Evolutionary conservation across 257 asterid species (phyloP), one percentile per base, ranked within the genome.

Genomic region (Solanum medicagineum): DNA sequence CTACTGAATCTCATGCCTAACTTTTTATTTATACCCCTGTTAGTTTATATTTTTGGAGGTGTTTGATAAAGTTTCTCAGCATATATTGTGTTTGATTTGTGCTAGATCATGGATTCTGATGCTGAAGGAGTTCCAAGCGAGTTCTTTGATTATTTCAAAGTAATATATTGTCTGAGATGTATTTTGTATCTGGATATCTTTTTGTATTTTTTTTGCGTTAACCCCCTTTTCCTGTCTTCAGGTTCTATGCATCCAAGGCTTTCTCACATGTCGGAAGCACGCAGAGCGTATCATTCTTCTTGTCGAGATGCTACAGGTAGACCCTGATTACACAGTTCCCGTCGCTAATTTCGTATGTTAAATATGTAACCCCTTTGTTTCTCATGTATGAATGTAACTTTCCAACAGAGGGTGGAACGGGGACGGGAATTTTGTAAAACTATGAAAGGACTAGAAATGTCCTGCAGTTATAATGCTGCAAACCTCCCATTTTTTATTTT

Each of bases 51-150:
- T 79, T 29, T 29, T 51, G 83, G 63, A 79, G 65, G 63, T 29
- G 83, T 53, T 79, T 84, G 68, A 85, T 81, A 68, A 56, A 81
- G 44, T 80, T 57, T 73, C 59, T 81, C 54, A 83, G 54, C 60
- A 75, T 75, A 75, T 62, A 42, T 40, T 57, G 55, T 81, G 85
- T 68, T 88, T 87, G 83, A 54, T 85, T 89, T 91, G 89, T 75
- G 51, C 87, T 85, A 96, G 99, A 97, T 97, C 84, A 97, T 97
- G 99, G 98, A 97, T 89, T 97, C 98, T 84, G 99, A 97, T 88
- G 99, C 99, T 80, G 99, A 97, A 88, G 99, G 99, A 83, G 93
- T 95, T 87, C 98, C 99, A 24, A 97, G 99, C 87, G 99, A 97
- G 90, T 97, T 97, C 90, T 97, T 95, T 60, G 99, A 97, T 91